A percentile compares a stretch with the other conserved stretches of the same genome.
phyloP scores from a whole-genome alignment of 2,329 filamentous ascomycete species.

The Neurospora crassa region DNA sequence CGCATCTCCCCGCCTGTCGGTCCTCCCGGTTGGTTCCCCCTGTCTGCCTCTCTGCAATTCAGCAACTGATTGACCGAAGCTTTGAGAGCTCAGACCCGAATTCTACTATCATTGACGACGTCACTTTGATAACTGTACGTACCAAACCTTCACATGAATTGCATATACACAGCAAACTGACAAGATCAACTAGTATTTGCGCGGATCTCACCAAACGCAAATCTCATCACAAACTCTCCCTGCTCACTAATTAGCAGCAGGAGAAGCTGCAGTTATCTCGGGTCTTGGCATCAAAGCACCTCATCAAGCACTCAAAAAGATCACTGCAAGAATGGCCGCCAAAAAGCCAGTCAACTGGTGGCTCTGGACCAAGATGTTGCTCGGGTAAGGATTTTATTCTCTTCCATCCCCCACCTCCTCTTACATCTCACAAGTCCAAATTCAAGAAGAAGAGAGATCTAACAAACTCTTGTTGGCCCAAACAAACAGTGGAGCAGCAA shows the following conservation, averaged over 20 bases:
- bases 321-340: slow-evolving; percentile 17
- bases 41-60: not conserved
- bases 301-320: not conserved
- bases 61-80: not conserved
- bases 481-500: slow-evolving; percentile 50
- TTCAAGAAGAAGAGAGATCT: not conserved
- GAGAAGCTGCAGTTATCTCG: not conserved
- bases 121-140: not conserved
- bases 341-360: slow-evolving; percentile 44
- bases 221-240: not conserved
- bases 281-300: not conserved
- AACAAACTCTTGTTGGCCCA: slow-evolving; percentile 7
- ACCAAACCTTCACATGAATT: not conserved
- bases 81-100: not conserved
- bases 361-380: slow-evolving; percentile 60
- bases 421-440: not conserved
- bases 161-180: not conserved
- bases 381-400: slow-evolving; percentile 42
- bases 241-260: not conserved
- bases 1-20: not conserved
- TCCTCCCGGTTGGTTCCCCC: not conserved
- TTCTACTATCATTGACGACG: not conserved
- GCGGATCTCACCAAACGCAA: not conserved
- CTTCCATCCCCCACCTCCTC: not conserved
- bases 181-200: not conserved